A percentile compares a stretch with the other conserved stretches of the same genome.
phyloP scores from a whole-genome alignment of 2,329 filamentous ascomycete species.

The Trichothecium sympodiale region DNA sequence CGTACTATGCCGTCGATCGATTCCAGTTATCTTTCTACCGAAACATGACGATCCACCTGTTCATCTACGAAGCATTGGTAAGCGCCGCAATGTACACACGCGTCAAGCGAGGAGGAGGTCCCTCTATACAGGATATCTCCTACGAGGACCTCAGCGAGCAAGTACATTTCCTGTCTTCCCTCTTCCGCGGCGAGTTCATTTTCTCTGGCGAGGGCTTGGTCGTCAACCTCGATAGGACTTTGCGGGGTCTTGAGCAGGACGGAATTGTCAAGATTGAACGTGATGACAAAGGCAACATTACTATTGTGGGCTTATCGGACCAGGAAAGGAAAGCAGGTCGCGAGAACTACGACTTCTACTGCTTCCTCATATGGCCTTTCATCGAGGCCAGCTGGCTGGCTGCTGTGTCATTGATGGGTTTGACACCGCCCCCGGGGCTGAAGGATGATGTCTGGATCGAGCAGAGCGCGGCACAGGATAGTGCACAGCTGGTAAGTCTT shows the following conservation, averaged over 20 bases:
- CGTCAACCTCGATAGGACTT: slow-evolving; percentile 69
- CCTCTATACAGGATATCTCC: slow-evolving; percentile 65
- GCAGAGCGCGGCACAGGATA: slow-evolving; percentile 65
- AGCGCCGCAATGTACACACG: slow-evolving; percentile 82
- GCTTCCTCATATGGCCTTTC: slow-evolving; percentile 97
- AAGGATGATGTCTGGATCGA: slow-evolving; percentile 69
- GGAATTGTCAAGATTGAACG: slow-evolving; percentile 60
- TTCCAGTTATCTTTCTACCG: slow-evolving; percentile 98
- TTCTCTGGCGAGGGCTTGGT: slow-evolving; percentile 80
- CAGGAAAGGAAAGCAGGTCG: slow-evolving; percentile 67
- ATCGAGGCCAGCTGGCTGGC: slow-evolving; percentile 92
- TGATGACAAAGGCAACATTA: slow-evolving; percentile 42
- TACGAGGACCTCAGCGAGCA: slow-evolving; percentile 66
- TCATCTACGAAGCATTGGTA: slow-evolving; percentile 86
- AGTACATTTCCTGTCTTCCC: slow-evolving; percentile 79
- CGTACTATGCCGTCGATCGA: slow-evolving; percentile 87
- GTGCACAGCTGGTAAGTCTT: slow-evolving; percentile 60
- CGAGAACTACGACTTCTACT: slow-evolving; percentile 98
- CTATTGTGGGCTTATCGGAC: slow-evolving; percentile 61
- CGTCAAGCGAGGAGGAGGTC: slow-evolving; percentile 84
- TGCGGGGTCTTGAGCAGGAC: slow-evolving; percentile 68
- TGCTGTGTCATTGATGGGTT: slow-evolving; percentile 74
- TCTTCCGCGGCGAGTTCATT: slow-evolving; percentile 96
- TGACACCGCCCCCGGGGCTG: slow-evolving; percentile 57
- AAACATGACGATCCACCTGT: slow-evolving; percentile 98